Conservation (phyloP, 169 alveolate genomes). For the Theileria orientalis region DNA sequence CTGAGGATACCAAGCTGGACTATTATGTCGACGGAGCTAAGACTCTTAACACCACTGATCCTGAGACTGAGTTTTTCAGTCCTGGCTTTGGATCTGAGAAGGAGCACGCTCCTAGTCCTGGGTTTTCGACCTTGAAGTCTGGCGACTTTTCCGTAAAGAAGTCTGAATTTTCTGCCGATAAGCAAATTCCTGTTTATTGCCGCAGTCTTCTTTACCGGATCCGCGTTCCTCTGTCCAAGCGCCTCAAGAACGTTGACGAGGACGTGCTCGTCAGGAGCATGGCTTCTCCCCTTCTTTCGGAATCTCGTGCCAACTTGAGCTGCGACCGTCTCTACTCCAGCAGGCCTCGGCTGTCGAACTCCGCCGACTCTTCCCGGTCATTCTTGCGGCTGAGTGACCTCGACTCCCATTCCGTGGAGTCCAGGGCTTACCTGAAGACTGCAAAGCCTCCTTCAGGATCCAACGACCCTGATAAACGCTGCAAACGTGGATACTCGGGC, state of each 20-base stretch:
- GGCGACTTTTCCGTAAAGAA: conserved; percentile 1
- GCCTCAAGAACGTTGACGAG: conserved; percentile 44
- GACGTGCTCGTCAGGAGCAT: conserved; percentile 5
- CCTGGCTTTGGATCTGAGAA: neutral
- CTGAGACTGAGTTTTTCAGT: neutral
- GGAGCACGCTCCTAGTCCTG: neutral
- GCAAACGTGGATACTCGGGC: no score
- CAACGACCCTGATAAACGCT: no score
- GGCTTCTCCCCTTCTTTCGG: conserved; percentile 6
- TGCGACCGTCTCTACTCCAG: conserved; percentile 27
- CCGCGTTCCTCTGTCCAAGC: conserved; percentile 56
- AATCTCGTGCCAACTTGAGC: conserved; percentile 19
- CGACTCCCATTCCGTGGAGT: neutral
- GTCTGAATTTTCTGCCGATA: neutral
- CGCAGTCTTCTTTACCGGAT: conserved; percentile 54
- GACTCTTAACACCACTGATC: neutral
- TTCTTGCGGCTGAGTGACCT: conserved; percentile 24
- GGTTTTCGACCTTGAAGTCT: conserved; percentile 8
- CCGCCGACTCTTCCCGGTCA: conserved; percentile 12
- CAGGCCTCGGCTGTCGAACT: neutral
- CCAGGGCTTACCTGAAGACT: no score
- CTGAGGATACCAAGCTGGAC: neutral
- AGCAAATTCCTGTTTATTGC: conserved; percentile 53
- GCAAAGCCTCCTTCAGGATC: no score
- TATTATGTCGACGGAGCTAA: neutral